Conservation (phyloP, 164 flowering plant genomes). For the Kalanchoe fedtschenkoi region DNA sequence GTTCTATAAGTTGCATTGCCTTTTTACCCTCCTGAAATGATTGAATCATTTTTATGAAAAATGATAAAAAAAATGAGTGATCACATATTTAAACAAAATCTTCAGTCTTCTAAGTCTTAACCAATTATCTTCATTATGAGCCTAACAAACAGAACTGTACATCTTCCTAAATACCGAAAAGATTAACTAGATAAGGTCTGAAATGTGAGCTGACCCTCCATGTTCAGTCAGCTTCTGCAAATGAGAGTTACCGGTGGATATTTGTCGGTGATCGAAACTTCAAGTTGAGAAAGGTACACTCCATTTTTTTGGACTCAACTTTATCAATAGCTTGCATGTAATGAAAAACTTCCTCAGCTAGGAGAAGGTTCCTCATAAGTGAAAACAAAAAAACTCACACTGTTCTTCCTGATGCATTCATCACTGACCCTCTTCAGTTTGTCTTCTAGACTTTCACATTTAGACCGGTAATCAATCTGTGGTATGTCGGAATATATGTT, state of each 20-base stretch:
- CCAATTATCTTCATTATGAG: too few species aligned
- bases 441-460: conserved; percentile 33
- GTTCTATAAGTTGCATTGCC: conserved; percentile 32
- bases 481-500: background rate
- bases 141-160: too few species aligned
- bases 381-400: conserved; percentile 23
- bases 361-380: background rate
- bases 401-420: conserved; percentile 24
- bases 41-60: background rate
- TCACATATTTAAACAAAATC: background rate
- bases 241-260: too few species aligned
- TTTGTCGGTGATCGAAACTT: too few species aligned
- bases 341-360: background rate
- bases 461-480: conserved; percentile 36
- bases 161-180: too few species aligned
- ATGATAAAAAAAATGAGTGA: background rate
- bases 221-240: too few species aligned
- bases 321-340: background rate
- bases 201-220: too few species aligned
- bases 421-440: conserved; percentile 33
- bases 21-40: conserved; percentile 32
- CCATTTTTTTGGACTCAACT: background rate
- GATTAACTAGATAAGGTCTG: too few species aligned
- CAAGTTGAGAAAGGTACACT: too few species aligned
- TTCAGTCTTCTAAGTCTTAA: too few species aligned